These are phyloP conservation scores for Mytilinidion resinicola DNA, from an alignment of 495 filamentous ascomycete species.

Conservation along the genomic window DNA sequence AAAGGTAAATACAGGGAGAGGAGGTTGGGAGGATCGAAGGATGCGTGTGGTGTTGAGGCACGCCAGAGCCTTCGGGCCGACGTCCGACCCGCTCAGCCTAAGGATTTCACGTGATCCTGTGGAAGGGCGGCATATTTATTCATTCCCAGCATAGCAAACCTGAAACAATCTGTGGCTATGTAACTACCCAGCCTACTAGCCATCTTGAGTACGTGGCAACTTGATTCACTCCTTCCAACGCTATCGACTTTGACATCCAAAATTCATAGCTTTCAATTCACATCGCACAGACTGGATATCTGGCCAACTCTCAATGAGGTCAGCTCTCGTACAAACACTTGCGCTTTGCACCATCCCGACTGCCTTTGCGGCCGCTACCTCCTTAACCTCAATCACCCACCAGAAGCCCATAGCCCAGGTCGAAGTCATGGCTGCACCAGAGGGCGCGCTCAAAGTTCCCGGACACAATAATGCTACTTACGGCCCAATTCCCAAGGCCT, in stretches of 20 bases:
- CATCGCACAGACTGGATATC: not conserved
- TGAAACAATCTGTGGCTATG: too few relatives aligned
- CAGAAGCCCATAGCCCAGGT: slow-evolving; percentile 2
- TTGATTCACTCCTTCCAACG: slow-evolving; percentile 1
- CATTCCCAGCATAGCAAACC: too few relatives aligned
- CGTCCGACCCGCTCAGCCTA: too few relatives aligned
- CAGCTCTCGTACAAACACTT: slow-evolving; percentile 1
- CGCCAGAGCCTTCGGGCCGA: too few relatives aligned
- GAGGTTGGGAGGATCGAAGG: too few relatives aligned
- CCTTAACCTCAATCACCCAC: slow-evolving; percentile 1
- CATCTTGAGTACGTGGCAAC: slow-evolving; percentile 1
- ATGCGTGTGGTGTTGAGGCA: too few relatives aligned
- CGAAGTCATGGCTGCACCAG: not conserved
- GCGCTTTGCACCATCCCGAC: not conserved
- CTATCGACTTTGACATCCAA: slow-evolving; percentile 3
- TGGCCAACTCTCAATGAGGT: slow-evolving; percentile 2
- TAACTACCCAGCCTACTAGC: not conserved
- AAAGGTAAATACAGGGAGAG: too few relatives aligned
- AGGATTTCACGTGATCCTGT: too few relatives aligned
- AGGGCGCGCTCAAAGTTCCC: slow-evolving; percentile 2
- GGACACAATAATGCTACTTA: slow-evolving; percentile 3
- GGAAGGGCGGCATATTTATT: too few relatives aligned
- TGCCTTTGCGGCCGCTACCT: not conserved
- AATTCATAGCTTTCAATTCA: not conserved
- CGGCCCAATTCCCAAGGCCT: slow-evolving; percentile 1